These are phyloP conservation scores for Nephelium lappaceum DNA, from an alignment of 345 rosid genomes.

Conservation along the genomic window DNA sequence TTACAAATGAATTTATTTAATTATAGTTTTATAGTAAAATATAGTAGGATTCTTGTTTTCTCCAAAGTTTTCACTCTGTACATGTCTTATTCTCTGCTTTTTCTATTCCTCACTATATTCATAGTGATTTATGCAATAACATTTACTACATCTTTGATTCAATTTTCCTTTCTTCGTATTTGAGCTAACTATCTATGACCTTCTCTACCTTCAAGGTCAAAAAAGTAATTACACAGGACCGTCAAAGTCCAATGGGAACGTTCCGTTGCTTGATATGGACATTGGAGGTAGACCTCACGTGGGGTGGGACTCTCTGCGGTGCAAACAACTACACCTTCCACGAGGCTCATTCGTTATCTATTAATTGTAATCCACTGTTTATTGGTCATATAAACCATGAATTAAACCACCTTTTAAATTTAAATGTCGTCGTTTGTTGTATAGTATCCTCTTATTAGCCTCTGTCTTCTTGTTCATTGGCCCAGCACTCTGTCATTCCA, in stretches of 20 bases:
- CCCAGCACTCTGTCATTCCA: neutral
- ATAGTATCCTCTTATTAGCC: neutral
- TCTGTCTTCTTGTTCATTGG: neutral
- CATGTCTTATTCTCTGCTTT: too few species aligned
- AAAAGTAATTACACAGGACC: neutral
- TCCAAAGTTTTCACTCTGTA: too few species aligned
- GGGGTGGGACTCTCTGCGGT: neutral
- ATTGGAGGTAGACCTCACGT: constrained; percentile 1
- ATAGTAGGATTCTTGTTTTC: too few species aligned
- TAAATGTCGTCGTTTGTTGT: neutral
- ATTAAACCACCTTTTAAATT: too few species aligned
- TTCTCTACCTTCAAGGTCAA: neutral
- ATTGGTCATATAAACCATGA: neutral
- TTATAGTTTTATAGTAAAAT: too few species aligned
- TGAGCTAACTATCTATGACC: too few species aligned
- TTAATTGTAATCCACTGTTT: neutral
- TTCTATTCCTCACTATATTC: too few species aligned
- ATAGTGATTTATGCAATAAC: too few species aligned
- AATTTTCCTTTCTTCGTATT: too few species aligned
- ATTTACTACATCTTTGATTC: too few species aligned
- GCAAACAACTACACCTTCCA: neutral
- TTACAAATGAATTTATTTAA: too few species aligned
- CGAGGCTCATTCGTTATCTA: neutral
- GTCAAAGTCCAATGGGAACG: neutral
- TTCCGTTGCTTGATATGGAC: neutral